These are phyloP conservation scores for Elsinoe australis DNA, from an alignment of 2,329 filamentous ascomycete species.

Conservation along the genomic window DNA sequence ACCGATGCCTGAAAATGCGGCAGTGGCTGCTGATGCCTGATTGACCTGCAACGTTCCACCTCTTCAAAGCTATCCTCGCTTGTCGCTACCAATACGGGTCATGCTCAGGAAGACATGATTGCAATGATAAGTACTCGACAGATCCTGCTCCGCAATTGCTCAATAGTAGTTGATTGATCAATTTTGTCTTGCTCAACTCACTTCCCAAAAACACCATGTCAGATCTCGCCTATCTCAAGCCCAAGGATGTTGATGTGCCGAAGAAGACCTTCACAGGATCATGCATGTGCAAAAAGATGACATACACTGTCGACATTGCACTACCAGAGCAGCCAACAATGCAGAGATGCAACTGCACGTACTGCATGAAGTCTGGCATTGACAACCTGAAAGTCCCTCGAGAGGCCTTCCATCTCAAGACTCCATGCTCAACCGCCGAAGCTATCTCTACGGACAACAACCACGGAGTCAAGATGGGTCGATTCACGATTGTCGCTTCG, in stretches of 20 bases:
- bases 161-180: too few species aligned
- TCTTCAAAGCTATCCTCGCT: background rate
- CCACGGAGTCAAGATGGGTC: background rate
- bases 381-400: background rate
- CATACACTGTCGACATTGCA: constrained; percentile 11
- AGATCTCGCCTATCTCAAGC: background rate
- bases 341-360: constrained; percentile 11
- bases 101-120: too few species aligned
- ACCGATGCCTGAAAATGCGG: background rate
- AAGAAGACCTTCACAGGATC: constrained; percentile 16
- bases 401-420: constrained; percentile 9
- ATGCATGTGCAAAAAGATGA: constrained; percentile 15
- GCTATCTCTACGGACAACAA: background rate
- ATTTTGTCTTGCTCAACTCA: background rate
- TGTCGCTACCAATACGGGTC: too few species aligned
- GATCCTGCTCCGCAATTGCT: too few species aligned
- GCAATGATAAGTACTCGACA: too few species aligned
- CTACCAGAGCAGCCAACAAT: background rate
- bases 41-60: background rate
- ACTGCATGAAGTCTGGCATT: constrained; percentile 10
- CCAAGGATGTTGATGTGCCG: background rate
- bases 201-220: background rate
- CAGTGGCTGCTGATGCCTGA: constrained; percentile 13
- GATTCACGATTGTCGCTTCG: background rate
- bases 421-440: constrained; percentile 12